Conservation (phyloP, 352 stramenopile genomes). For the Pythium periplocum region DNA sequence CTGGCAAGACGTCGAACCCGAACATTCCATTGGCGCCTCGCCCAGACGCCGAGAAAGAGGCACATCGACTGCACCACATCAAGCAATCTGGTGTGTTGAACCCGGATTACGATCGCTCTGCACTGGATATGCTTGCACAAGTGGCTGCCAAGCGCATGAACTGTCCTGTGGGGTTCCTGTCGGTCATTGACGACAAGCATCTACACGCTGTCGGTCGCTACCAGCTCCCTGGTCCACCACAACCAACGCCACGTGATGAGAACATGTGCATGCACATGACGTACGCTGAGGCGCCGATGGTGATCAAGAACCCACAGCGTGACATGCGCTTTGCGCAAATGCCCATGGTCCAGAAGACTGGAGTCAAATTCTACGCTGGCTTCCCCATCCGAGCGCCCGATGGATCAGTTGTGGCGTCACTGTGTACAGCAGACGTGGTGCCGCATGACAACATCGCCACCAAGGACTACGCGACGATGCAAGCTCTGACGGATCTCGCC, state of each 20-base stretch:
- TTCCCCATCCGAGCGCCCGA: constrained; percentile 48
- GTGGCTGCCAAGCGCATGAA: constrained; percentile 44
- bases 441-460: constrained; percentile 57
- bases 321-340: constrained; percentile 61
- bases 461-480: constrained; percentile 75
- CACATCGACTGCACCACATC: constrained; percentile 36
- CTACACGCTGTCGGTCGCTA: constrained; percentile 49
- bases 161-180: constrained; percentile 57
- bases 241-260: constrained; percentile 35
- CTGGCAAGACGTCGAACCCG: constrained; percentile 23
- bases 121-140: constrained; percentile 48
- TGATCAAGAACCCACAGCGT: constrained; percentile 57
- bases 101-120: constrained; percentile 34
- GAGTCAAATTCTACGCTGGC: constrained; percentile 58
- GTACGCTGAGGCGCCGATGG: constrained; percentile 55
- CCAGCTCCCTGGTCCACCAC: constrained; percentile 25
- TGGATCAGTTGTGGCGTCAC: constrained; percentile 37
- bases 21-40: constrained; percentile 43
- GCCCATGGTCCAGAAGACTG: constrained; percentile 33
- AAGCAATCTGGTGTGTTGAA: constrained; percentile 36
- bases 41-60: constrained; percentile 31
- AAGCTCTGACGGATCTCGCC: constrained; percentile 45
- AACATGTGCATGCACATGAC: constrained; percentile 52
- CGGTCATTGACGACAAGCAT: constrained; percentile 40
- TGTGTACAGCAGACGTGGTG: constrained; percentile 34